Percentiles rank a stretch among this genome's conserved stretches.
Evolutionary conservation across 1,139 yeast genomes (phyloP).

Genomic region (Geotrichum restrictum): DNA sequence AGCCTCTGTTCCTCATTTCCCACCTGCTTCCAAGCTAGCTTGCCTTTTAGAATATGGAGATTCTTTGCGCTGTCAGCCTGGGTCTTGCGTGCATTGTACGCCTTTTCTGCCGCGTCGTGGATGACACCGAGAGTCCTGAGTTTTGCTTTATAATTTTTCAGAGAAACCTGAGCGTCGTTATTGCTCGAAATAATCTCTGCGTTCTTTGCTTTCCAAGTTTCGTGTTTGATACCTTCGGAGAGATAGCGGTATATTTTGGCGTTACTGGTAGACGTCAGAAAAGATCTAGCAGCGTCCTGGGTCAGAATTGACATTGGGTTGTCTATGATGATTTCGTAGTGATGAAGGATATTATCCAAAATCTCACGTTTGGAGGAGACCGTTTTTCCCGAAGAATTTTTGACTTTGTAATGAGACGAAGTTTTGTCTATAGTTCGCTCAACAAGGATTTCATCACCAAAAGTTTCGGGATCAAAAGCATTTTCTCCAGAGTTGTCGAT

Average conservation of each 20-base stretch:
- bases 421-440: conserved; percentile 50
- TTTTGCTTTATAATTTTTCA: conserved; percentile 5
- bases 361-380: conserved; percentile 61
- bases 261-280: conserved; percentile 63
- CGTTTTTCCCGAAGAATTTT: conserved; percentile 49
- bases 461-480: conserved; percentile 60
- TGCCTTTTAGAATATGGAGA: conserved; percentile 8
- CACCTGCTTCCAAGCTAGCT: conserved; percentile 17
- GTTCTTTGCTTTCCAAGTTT: conserved; percentile 14
- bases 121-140: conserved; percentile 35
- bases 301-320: conserved; percentile 92
- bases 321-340: conserved; percentile 73
- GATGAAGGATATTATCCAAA: conserved; percentile 62
- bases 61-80: conserved; percentile 5
- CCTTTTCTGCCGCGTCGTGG: conserved; percentile 30
- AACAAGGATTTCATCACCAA: conserved; percentile 64
- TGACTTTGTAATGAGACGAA: conserved; percentile 52
- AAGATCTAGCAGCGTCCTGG: conserved; percentile 91
- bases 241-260: conserved; percentile 26
- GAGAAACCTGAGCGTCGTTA: conserved; percentile 30
- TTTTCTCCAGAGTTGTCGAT: conserved; percentile 58
- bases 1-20: not conserved
- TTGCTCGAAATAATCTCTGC: conserved; percentile 4
- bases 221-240: conserved; percentile 21
- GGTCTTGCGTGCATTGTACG: not conserved